Evolutionary conservation across 1,284 basidiomycete genomes (phyloP).

Genomic region (Cutaneotrichosporon mucoides): DNA sequence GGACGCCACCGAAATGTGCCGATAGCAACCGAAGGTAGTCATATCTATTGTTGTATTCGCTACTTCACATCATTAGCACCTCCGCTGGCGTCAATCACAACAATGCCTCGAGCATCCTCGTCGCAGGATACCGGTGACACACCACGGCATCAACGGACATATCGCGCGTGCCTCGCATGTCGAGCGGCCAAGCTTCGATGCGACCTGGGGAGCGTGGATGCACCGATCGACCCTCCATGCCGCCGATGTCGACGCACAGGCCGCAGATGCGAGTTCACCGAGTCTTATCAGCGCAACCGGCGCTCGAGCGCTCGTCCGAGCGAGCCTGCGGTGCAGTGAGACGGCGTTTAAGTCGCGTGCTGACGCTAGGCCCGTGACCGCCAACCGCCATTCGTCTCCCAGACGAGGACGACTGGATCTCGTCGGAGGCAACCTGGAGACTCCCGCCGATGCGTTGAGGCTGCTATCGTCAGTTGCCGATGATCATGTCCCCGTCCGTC

Average conservation of each 20-base stretch:
- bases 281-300: conserved; percentile 5
- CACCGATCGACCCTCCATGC: conserved; percentile 11
- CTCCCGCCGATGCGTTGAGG: conserved; percentile 22
- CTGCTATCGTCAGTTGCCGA: conserved; percentile 21
- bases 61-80: too few relatives aligned
- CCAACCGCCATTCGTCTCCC: too few relatives aligned
- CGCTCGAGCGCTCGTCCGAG: not conserved
- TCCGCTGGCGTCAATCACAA: too few relatives aligned
- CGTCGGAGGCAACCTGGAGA: conserved; percentile 14
- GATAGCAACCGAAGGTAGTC: not conserved
- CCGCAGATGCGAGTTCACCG: conserved; percentile 16
- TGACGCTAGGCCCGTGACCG: too few relatives aligned
- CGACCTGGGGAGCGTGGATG: conserved; percentile 12
- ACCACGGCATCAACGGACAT: conserved; percentile 2
- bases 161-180: conserved; percentile 6
- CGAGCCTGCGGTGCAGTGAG: not conserved
- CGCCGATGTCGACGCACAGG: conserved; percentile 20
- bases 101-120: not conserved
- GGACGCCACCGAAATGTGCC: not conserved
- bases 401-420: not conserved
- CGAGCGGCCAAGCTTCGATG: conserved; percentile 9
- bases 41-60: too few relatives aligned
- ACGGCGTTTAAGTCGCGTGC: not conserved
- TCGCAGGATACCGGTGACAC: not conserved
- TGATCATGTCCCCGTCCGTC: not conserved